Evolutionary conservation across 2,329 filamentous ascomycete genomes (phyloP).

Genomic region (Diplodia mutila): DNA sequence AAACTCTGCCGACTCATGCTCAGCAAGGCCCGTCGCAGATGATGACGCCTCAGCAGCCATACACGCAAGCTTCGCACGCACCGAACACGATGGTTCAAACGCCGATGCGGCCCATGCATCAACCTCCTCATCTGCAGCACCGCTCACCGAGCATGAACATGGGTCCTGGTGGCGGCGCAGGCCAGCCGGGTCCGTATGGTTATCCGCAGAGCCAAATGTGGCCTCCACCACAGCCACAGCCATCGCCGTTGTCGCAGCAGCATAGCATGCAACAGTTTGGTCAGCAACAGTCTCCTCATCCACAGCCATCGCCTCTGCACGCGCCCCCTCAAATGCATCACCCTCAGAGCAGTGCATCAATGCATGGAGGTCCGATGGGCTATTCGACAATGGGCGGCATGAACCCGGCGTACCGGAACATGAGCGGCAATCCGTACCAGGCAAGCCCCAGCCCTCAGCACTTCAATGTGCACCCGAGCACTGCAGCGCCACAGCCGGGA

Average conservation of each 20-base stretch:
- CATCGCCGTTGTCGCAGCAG: slow-evolving; percentile 49
- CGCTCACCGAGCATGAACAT: slow-evolving; percentile 63
- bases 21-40: slow-evolving; percentile 63
- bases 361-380: slow-evolving; percentile 46
- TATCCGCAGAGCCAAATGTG: slow-evolving; percentile 55
- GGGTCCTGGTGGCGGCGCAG: slow-evolving; percentile 40
- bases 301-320: slow-evolving; percentile 55
- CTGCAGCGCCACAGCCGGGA: slow-evolving; percentile 51
- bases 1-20: slow-evolving; percentile 61
- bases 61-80: slow-evolving; percentile 49
- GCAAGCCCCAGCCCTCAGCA: slow-evolving; percentile 53
- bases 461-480: slow-evolving; percentile 45
- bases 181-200: slow-evolving; percentile 51
- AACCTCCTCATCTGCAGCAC: slow-evolving; percentile 67
- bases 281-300: slow-evolving; percentile 48
- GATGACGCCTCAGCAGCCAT: slow-evolving; percentile 68
- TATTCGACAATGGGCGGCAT: slow-evolving; percentile 54
- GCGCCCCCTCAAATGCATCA: slow-evolving; percentile 54
- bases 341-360: slow-evolving; percentile 46
- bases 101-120: slow-evolving; percentile 70
- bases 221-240: slow-evolving; percentile 52
- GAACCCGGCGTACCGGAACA: slow-evolving; percentile 48
- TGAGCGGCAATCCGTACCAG: slow-evolving; percentile 54
- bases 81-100: slow-evolving; percentile 74
- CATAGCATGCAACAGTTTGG: slow-evolving; percentile 52